Evolutionary conservation across 2,329 filamentous ascomycete genomes (phyloP), one percentile per base, ranked within the genome.

Genomic region (Cercospora sp.): DNA sequence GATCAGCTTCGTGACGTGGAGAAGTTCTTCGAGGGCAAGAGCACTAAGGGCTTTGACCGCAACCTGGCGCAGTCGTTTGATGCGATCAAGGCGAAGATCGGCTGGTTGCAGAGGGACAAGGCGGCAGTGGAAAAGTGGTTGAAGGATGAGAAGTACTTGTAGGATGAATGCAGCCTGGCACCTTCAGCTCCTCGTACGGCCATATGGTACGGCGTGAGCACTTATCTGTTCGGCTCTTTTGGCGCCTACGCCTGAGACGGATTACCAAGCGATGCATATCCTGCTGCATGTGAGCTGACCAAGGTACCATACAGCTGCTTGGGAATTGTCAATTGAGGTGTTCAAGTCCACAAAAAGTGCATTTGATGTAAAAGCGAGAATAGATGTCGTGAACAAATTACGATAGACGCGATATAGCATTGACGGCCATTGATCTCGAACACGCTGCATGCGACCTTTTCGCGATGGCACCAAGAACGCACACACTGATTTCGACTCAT

Each of bases 11-110:
- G 88, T 70, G 86, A 89, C 69, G 89, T 97, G 26, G 85, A 94
- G 79, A 83, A 84, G 5, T 98, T 97, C 86, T 98, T 97, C 78
- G 84, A 84, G 36, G 83, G 86, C 71, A 93, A 92, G 83, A 92
- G 91, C 78, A 96, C 90, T 69, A 96, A 91, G 83, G 89, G 93
- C 53, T 98, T 93, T 76, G 92, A 96, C 77, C 90, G 94, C 78
- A 89, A 91, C 60, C 83, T 98, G 67, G 92, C 93, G n/a, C 94
- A 98, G 84, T 94, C 91, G 79, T 86, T 91, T 73, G 94, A 98
- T 79, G 86, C 89, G 3, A 90, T 97, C 75, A 87, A 87, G 69
- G 93, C 93, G 65, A 98, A 97, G 87, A 86, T 90, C 74, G 87
- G 89, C 68, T 96, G 92, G 92, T 78, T 96, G 65, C 82, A 88